phyloP scores from a whole-genome alignment of 2,329 filamentous ascomycete species.

The Dothistroma pini region DNA sequence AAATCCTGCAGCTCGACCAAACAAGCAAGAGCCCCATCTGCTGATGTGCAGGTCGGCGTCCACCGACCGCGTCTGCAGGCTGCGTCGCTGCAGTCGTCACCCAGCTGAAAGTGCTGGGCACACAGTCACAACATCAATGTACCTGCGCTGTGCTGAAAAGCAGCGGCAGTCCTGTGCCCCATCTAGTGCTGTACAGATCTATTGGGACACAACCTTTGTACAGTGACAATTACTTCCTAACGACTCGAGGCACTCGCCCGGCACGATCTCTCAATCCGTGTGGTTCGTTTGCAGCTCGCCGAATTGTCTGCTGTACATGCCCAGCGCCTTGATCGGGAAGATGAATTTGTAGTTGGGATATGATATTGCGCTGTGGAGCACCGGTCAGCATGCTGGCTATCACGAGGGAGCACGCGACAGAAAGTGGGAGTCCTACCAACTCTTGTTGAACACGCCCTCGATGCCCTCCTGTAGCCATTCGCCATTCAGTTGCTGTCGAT shows the following conservation, averaged over 20 bases:
- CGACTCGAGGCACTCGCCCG: conserved; percentile 8
- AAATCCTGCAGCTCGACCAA: conserved; percentile 7
- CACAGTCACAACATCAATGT: conserved; percentile 14
- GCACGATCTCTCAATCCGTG: conserved; percentile 13
- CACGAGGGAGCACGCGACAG: conserved; percentile 3
- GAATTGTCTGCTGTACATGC: conserved; percentile 75
- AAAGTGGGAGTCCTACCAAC: conserved; percentile 57
- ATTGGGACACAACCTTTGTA: conserved; percentile 12
- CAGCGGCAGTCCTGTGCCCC: background rate
- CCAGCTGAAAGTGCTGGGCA: conserved; percentile 6
- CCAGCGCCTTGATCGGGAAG: conserved; percentile 89
- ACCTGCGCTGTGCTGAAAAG: conserved; percentile 21
- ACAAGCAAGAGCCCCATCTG: conserved; percentile 2
- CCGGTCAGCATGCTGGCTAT: conserved; percentile 15
- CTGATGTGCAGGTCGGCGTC: background rate
- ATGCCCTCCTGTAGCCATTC: conserved; percentile 96
- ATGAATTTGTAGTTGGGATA: conserved; percentile 99
- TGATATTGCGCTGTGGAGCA: conserved; percentile 74
- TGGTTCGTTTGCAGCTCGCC: conserved; percentile 51
- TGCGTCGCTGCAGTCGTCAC: background rate
- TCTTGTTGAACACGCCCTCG: conserved; percentile 98
- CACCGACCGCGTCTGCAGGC: conserved; percentile 5
- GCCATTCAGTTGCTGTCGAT: conserved; percentile 78
- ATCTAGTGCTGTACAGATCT: conserved; percentile 9
- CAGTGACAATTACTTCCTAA: conserved; percentile 12